These are phyloP conservation scores for Fusarium cicatricum DNA, from an alignment of 2,329 filamentous ascomycete species.

Conservation along the genomic window DNA sequence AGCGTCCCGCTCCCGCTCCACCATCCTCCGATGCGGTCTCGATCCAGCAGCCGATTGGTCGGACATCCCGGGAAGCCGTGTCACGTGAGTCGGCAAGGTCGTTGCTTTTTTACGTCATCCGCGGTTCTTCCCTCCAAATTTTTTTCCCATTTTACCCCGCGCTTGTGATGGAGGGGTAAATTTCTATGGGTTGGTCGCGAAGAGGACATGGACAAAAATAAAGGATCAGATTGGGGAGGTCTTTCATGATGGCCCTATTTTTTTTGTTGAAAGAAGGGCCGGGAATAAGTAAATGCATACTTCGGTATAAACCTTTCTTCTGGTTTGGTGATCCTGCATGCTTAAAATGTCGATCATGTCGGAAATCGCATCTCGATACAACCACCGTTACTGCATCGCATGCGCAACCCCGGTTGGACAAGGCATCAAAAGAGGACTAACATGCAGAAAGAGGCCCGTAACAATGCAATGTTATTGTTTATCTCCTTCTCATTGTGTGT, in stretches of 20 bases:
- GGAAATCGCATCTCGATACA: slow-evolving; percentile 3
- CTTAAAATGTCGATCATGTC: not conserved
- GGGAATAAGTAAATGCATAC: too few relatives aligned
- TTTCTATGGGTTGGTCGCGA: not conserved
- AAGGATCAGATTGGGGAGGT: not conserved
- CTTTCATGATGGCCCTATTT: too few relatives aligned
- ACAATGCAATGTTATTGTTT: slow-evolving; percentile 19
- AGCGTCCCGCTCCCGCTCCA: slow-evolving; percentile 37
- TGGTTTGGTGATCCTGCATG: too few relatives aligned
- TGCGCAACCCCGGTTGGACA: too few relatives aligned
- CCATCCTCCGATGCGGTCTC: slow-evolving; percentile 28
- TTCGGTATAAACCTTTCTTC: too few relatives aligned
- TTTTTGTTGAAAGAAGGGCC: too few relatives aligned
- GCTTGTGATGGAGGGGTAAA: slow-evolving; percentile 33
- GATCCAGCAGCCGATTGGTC: slow-evolving; percentile 32
- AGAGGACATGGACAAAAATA: slow-evolving; percentile 17
- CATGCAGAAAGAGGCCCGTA: too few relatives aligned
- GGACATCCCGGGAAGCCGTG: rapidly evolving
- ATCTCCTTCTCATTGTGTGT: not conserved
- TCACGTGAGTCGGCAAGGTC: slow-evolving; percentile 23
- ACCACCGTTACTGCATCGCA: not conserved
- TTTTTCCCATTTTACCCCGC: slow-evolving; percentile 27
- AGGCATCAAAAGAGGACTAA: too few relatives aligned
- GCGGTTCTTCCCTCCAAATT: not conserved
- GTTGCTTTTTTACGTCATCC: slow-evolving; percentile 35